Percentiles rank a stretch among this genome's conserved stretches.
Evolutionary conservation across 179 eudicot species (phyloP).

Genomic region (Silene coronaria): DNA sequence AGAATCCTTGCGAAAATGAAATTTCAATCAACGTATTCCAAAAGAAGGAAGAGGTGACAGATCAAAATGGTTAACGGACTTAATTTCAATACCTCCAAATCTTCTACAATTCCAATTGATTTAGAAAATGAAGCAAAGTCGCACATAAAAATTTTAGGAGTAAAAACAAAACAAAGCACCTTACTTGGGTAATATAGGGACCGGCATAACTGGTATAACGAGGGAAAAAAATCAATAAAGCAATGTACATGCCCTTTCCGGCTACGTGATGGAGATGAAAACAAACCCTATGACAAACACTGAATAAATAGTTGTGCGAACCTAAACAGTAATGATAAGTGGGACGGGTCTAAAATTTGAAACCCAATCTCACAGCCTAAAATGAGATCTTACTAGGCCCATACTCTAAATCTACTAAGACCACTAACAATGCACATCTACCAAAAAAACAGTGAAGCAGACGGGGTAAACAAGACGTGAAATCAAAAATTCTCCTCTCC

Average conservation of each 20-base stretch:
- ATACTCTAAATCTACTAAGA: background rate
- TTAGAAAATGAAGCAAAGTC: background rate
- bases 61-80: slow-evolving; percentile 12
- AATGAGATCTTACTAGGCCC: slow-evolving; percentile 9
- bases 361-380: background rate
- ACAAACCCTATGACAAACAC: slow-evolving; percentile 8
- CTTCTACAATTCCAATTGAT: background rate
- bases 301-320: slow-evolving; percentile 13
- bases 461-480: background rate
- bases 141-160: background rate
- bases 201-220: background rate
- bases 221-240: background rate
- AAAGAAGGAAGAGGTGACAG: background rate
- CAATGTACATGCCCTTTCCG: background rate
- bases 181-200: slow-evolving; percentile 2
- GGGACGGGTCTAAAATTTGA: slow-evolving; percentile 7
- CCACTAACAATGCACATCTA: background rate
- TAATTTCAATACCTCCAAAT: background rate
- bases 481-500: background rate
- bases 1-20: background rate
- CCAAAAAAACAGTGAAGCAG: background rate
- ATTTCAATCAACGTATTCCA: background rate
- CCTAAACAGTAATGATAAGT: background rate
- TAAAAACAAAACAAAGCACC: background rate
- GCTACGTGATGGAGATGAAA: slow-evolving; percentile 4